These are phyloP conservation scores for Tylopilus sp. DNA, from an alignment of 768 basidiomycete genomes.

Conservation along the genomic window DNA sequence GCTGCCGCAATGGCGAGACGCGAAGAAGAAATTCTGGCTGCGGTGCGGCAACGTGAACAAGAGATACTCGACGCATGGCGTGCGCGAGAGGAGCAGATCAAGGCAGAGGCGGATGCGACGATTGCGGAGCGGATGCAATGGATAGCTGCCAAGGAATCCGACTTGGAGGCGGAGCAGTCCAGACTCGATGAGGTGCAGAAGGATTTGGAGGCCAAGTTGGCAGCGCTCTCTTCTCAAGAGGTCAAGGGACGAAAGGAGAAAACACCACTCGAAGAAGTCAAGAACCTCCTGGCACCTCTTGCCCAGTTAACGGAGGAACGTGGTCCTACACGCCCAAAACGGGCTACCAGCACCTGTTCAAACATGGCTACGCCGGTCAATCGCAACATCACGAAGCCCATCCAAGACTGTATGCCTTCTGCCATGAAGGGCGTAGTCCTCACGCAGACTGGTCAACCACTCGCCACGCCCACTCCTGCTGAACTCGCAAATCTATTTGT, in stretches of 20 bases:
- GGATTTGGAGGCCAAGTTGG: slow-evolving; percentile 51
- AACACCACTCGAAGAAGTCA: slow-evolving; percentile 72
- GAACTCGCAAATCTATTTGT: slow-evolving; percentile 67
- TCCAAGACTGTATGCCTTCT: slow-evolving; percentile 35
- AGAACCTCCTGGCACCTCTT: slow-evolving; percentile 60
- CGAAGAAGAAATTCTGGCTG: slow-evolving; percentile 70
- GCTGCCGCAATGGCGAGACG: slow-evolving; percentile 58
- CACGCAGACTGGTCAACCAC: slow-evolving; percentile 70
- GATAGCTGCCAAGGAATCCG: slow-evolving; percentile 49
- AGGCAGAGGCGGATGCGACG: slow-evolving; percentile 43
- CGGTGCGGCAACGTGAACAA: slow-evolving; percentile 59
- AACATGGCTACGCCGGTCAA: slow-evolving; percentile 49
- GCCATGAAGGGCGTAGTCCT: slow-evolving; percentile 79
- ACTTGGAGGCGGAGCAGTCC: slow-evolving; percentile 50
- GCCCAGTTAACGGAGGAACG: slow-evolving; percentile 34
- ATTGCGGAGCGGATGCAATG: slow-evolving; percentile 43
- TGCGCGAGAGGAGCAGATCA: slow-evolving; percentile 47
- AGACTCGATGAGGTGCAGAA: slow-evolving; percentile 43
- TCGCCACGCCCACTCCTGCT: slow-evolving; percentile 66
- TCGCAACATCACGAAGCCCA: slow-evolving; percentile 30
- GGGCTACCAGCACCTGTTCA: slow-evolving; percentile 16
- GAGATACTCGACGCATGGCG: slow-evolving; percentile 63
- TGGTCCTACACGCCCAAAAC: slow-evolving; percentile 23
- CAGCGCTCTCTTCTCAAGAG: slow-evolving; percentile 40
- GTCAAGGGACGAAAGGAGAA: slow-evolving; percentile 44